phyloP scores from a whole-genome alignment of 2,329 filamentous ascomycete genomes.

The Colletotrichum spaethianum region DNA sequence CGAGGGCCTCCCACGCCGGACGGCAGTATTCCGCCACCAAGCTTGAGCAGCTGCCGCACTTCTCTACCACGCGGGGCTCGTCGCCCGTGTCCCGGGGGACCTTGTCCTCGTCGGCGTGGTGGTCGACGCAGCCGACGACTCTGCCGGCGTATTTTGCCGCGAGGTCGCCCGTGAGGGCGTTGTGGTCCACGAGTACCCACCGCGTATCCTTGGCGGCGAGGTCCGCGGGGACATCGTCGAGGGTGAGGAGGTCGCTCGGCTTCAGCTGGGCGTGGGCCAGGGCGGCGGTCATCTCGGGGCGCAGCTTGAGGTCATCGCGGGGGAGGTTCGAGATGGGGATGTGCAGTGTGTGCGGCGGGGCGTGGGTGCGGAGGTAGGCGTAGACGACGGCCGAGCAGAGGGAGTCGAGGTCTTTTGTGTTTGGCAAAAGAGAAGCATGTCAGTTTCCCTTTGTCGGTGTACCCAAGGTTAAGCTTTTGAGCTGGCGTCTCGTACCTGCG shows the following conservation, averaged over 20 bases:
- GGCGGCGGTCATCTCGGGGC: constrained; percentile 79
- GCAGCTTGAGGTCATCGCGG: constrained; percentile 76
- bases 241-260: constrained; percentile 74
- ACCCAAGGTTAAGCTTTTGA: background rate
- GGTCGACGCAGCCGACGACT: constrained; percentile 80
- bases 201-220: constrained; percentile 69
- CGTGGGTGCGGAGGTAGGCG: constrained; percentile 79
- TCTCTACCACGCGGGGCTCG: constrained; percentile 73
- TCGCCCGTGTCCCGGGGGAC: constrained; percentile 62
- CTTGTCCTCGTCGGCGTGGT: constrained; percentile 80
- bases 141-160: constrained; percentile 64
- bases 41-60: constrained; percentile 80
- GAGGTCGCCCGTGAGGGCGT: constrained; percentile 76
- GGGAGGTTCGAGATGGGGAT: constrained; percentile 82
- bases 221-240: constrained; percentile 62
- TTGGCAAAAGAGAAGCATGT: background rate
- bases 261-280: constrained; percentile 72
- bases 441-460: background rate
- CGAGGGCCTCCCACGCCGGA: constrained; percentile 70
- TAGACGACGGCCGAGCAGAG: constrained; percentile 81
- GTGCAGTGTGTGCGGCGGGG: constrained; percentile 69
- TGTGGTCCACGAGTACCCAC: constrained; percentile 88
- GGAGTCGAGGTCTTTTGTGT: constrained; percentile 79
- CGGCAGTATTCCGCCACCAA: constrained; percentile 74
- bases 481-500: constrained; percentile 62